These are phyloP conservation scores for Pleurotus pulmonarius DNA, from an alignment of 768 basidiomycete genomes.

Conservation along the genomic window DNA sequence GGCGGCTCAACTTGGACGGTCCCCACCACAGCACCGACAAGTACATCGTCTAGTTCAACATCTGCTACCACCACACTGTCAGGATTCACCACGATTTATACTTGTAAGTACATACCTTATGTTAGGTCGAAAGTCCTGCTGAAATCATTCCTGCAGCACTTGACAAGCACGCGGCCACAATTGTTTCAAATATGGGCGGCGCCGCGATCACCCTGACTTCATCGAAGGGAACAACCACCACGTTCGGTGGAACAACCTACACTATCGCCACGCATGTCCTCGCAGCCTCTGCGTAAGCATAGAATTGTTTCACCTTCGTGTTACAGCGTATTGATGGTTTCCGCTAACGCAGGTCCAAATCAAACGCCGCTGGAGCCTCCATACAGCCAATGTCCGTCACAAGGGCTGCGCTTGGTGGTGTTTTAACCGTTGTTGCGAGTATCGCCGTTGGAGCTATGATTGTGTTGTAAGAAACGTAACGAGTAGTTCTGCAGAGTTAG, in stretches of 20 bases:
- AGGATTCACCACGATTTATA: slow-evolving; percentile 3
- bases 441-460: not conserved
- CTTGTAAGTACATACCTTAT: not conserved
- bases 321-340: not conserved
- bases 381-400: not conserved
- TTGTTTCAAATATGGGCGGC: slow-evolving; percentile 4
- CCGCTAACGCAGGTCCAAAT: not conserved
- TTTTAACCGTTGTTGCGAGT: not conserved
- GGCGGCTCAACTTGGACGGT: slow-evolving; percentile 9
- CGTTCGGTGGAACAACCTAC: slow-evolving; percentile 6
- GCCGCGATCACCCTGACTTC: slow-evolving; percentile 8
- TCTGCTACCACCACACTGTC: not conserved
- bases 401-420: not conserved
- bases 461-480: not conserved
- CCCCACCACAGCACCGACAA: not conserved
- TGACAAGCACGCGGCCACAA: slow-evolving; percentile 3
- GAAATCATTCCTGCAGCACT: not conserved
- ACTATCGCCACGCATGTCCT: slow-evolving; percentile 2
- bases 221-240: slow-evolving; percentile 1
- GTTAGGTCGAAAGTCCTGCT: no score
- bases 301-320: not conserved
- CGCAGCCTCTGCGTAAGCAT: slow-evolving; percentile 1
- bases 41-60: not conserved
- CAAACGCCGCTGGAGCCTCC: slow-evolving; percentile 1
- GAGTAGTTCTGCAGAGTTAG: not conserved